phyloP scores from a whole-genome alignment of 1,139 yeast species.

The Diutina rugosa region DNA sequence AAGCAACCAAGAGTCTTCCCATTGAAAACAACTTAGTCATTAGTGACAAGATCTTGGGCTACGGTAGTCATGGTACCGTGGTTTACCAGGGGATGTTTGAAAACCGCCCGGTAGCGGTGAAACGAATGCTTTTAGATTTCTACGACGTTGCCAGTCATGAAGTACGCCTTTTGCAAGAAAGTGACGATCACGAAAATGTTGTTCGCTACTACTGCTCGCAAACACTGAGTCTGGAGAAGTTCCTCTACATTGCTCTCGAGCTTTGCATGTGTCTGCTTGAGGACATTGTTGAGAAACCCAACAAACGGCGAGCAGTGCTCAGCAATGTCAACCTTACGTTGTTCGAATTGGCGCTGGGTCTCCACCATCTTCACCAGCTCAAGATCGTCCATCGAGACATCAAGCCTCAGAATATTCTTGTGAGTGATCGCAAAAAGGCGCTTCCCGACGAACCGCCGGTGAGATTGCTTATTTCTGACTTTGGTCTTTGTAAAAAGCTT shows the following conservation, averaged over 20 bases:
- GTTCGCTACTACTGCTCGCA: conserved; percentile 88
- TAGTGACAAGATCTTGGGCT: conserved; percentile 69
- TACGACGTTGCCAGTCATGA: conserved; percentile 96
- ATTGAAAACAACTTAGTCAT: conserved; percentile 46
- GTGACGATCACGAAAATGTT: conserved; percentile 95
- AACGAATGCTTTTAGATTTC: conserved; percentile 84
- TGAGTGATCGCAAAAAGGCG: conserved; percentile 44
- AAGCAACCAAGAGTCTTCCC: conserved; percentile 18
- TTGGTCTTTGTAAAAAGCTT: conserved; percentile 85
- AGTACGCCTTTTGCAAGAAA: conserved; percentile 74
- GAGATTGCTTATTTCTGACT: conserved; percentile 80
- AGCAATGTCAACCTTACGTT: conserved; percentile 34
- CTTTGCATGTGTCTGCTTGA: conserved; percentile 83
- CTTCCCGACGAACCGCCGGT: conserved; percentile 10
- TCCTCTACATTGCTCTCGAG: conserved; percentile 86
- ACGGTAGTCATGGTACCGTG: conserved; percentile 95
- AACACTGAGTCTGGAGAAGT: conserved; percentile 56
- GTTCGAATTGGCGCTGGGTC: conserved; percentile 72
- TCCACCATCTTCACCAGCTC: conserved; percentile 75
- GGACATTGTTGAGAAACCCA: conserved; percentile 56
- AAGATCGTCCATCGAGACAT: conserved; percentile 93
- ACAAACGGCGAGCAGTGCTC: not conserved
- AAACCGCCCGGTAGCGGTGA: conserved; percentile 89
- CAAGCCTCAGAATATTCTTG: conserved; percentile 90
- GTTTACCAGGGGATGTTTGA: conserved; percentile 87